Evolutionary conservation across 768 basidiomycete species (phyloP).

Genomic region (Russula foetens): DNA sequence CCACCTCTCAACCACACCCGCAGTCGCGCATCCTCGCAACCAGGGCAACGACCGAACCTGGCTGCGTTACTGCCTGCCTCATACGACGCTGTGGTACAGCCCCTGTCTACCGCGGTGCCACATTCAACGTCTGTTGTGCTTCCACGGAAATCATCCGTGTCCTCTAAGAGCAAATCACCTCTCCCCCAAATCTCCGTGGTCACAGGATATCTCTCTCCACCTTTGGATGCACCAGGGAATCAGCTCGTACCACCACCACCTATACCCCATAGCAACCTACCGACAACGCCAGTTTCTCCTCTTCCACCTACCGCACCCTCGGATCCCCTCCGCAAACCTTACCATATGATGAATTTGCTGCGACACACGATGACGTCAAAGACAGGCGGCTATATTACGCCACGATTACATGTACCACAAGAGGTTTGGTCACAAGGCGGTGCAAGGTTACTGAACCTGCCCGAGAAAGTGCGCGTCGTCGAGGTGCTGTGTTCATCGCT

Average conservation of each 20-base stretch:
- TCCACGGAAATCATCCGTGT: constrained; percentile 53
- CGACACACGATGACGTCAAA: constrained; percentile 68
- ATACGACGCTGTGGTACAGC: constrained; percentile 42
- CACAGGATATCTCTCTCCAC: constrained; percentile 41
- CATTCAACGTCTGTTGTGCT: constrained; percentile 31
- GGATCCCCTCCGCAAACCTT: constrained; percentile 75
- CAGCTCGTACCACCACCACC: constrained; percentile 40
- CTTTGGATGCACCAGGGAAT: constrained; percentile 24
- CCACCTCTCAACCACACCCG: constrained; percentile 29
- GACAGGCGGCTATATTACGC: constrained; percentile 84
- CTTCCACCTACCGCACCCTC: constrained; percentile 64
- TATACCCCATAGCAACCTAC: constrained; percentile 47
- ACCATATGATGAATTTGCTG: constrained; percentile 82
- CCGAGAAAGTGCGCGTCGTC: constrained; percentile 82
- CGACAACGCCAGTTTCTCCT: constrained; percentile 70
- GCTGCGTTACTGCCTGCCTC: constrained; percentile 44
- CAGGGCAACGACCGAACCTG: constrained; percentile 52
- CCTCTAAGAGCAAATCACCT: constrained; percentile 43
- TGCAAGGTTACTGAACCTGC: constrained; percentile 71
- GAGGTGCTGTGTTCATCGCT: constrained; percentile 71
- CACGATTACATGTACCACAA: constrained; percentile 76
- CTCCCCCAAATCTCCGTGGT: constrained; percentile 42
- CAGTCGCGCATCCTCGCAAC: constrained; percentile 67
- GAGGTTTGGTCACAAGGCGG: constrained; percentile 91
- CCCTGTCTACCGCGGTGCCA: constrained; percentile 33